A percentile compares a stretch with the other conserved stretches of the same genome.
phyloP scores from a whole-genome alignment of 1,139 yeast species.

The Scheffersomyces cryptocercus region DNA sequence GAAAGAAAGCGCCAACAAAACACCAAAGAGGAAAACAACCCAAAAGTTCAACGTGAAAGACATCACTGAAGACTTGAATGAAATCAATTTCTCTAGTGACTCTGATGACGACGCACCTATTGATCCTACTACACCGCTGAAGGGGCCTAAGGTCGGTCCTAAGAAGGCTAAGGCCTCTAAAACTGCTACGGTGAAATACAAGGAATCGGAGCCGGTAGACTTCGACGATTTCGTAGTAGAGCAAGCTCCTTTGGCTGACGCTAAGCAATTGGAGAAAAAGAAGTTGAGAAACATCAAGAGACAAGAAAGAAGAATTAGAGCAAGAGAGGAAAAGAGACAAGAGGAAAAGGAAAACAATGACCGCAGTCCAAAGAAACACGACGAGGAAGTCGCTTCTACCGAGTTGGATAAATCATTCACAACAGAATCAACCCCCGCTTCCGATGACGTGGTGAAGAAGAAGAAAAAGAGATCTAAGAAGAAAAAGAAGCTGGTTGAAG shows the following conservation, averaged over 20 bases:
- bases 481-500: neutral
- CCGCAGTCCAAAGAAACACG: neutral
- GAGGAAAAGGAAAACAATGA: neutral
- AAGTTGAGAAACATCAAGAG: conserved; percentile 13
- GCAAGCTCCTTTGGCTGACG: too few relatives aligned
- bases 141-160: too few relatives aligned
- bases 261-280: neutral
- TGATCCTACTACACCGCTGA: too few relatives aligned
- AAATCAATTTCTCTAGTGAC: conserved; percentile 24
- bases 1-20: neutral
- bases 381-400: neutral
- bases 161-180: too few relatives aligned
- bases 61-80: conserved; percentile 26
- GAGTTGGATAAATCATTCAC: neutral
- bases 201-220: too few relatives aligned
- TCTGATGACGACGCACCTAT: conserved; percentile 16
- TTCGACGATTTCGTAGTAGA: too few relatives aligned
- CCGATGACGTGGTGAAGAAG: conserved; percentile 4
- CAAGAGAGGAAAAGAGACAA: conserved; percentile 1
- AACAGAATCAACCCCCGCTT: neutral
- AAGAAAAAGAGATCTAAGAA: conserved; percentile 5
- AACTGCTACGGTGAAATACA: too few relatives aligned
- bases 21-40: neutral
- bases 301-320: conserved; percentile 14
- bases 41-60: conserved; percentile 15